Conservation (phyloP, 768 basidiomycete species). For the Auricularia sp. region DNA sequence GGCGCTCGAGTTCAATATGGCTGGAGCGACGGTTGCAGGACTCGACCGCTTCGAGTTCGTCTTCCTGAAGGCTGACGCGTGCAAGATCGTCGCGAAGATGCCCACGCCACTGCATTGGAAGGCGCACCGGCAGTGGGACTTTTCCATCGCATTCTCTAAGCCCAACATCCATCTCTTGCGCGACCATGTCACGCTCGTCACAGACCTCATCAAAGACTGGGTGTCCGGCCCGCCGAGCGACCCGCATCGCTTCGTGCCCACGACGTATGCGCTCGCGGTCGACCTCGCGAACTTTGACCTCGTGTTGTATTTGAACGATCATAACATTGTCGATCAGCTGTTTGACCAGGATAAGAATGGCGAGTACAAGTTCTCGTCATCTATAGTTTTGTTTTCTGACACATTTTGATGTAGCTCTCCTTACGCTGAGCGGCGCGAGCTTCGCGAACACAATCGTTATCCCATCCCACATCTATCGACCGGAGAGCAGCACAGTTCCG, state of each 20-base stretch:
- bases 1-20: conserved; percentile 5
- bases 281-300: conserved; percentile 67
- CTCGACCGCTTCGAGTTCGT: not conserved
- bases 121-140: conserved; percentile 64
- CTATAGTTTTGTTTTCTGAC: not conserved
- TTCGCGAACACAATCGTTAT: conserved; percentile 45
- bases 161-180: conserved; percentile 72
- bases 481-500: conserved; percentile 53
- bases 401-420: conserved; percentile 42
- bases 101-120: conserved; percentile 82
- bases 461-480: conserved; percentile 61
- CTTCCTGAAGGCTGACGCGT: conserved; percentile 1
- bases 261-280: conserved; percentile 59
- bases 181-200: conserved; percentile 91
- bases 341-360: conserved; percentile 66
- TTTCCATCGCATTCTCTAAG: conserved; percentile 59
- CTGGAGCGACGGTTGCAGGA: conserved; percentile 8
- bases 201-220: conserved; percentile 92
- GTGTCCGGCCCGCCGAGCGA: conserved; percentile 69
- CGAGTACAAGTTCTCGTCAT: conserved; percentile 30
- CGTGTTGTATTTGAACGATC: conserved; percentile 84
- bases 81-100: conserved; percentile 27
- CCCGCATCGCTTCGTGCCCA: conserved; percentile 77
- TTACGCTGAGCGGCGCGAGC: conserved; percentile 51
- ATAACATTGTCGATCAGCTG: conserved; percentile 92